phyloP scores from a whole-genome alignment of 805 yeast genomes.

The Clavispora vitiphila region DNA sequence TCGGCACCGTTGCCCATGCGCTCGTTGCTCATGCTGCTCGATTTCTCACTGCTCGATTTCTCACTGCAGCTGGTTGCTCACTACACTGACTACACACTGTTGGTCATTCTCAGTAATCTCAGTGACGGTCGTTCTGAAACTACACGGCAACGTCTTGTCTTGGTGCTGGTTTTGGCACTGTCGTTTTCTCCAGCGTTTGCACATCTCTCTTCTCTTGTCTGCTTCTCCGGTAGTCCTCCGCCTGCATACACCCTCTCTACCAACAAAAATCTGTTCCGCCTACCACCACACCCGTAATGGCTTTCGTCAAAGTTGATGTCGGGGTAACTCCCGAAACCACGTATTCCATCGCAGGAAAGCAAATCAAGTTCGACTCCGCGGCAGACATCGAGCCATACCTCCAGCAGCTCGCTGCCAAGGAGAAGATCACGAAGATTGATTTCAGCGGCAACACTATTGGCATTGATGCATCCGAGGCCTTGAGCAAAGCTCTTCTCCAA shows the following conservation, averaged over 20 bases:
- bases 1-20: too few relatives aligned
- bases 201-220: too few relatives aligned
- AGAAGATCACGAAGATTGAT: conserved; percentile 53
- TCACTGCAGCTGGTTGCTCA: too few relatives aligned
- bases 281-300: conserved; percentile 11
- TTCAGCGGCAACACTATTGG: conserved; percentile 94
- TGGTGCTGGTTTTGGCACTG: too few relatives aligned
- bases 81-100: too few relatives aligned
- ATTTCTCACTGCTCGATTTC: too few relatives aligned
- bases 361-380: conserved; percentile 66
- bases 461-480: conserved; percentile 72
- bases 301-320: conserved; percentile 21
- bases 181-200: too few relatives aligned
- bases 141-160: too few relatives aligned
- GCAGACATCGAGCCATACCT: conserved; percentile 71
- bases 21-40: too few relatives aligned
- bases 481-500: conserved; percentile 52
- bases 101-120: too few relatives aligned
- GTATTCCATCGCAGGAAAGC: conserved; percentile 68
- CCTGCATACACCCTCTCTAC: neutral
- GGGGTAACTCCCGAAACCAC: conserved; percentile 40
- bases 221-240: neutral
- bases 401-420: conserved; percentile 43
- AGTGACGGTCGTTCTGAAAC: too few relatives aligned
- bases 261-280: neutral